Evolutionary conservation across 495 filamentous ascomycete genomes (phyloP).

Genomic region (Hypoxylon cercidicola): DNA sequence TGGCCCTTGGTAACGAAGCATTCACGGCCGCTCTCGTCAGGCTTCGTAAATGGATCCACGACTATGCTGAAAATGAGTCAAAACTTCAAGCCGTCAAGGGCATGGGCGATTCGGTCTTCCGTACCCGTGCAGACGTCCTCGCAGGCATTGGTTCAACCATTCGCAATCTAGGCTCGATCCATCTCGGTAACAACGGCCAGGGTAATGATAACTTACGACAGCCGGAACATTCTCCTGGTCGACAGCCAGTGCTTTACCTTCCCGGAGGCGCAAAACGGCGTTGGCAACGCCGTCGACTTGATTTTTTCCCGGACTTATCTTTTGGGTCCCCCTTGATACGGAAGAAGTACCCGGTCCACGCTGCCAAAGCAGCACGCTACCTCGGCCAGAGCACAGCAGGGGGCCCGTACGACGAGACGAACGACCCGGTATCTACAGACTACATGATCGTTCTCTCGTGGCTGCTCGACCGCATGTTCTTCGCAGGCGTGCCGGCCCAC

Average conservation of each 20-base stretch:
- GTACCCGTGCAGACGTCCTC: conserved; percentile 11
- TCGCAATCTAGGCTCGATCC: conserved; percentile 14
- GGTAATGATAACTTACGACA: conserved; percentile 11
- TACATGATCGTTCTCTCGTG: conserved; percentile 51
- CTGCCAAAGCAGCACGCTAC: conserved; percentile 15
- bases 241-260: conserved; percentile 1
- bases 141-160: conserved; percentile 8
- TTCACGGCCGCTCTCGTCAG: conserved; percentile 46
- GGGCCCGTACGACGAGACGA: conserved; percentile 48
- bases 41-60: conserved; percentile 32
- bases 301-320: conserved; percentile 10
- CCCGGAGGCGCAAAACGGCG: conserved; percentile 19
- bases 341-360: conserved; percentile 14
- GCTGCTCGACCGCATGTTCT: conserved; percentile 51
- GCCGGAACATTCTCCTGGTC: background rate
- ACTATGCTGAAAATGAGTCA: conserved; percentile 5
- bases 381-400: conserved; percentile 17
- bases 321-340: conserved; percentile 1
- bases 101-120: conserved; percentile 10
- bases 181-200: conserved; percentile 15
- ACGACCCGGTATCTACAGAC: conserved; percentile 42
- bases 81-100: conserved; percentile 4
- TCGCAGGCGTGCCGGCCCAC: conserved; percentile 52
- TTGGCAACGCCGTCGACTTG: conserved; percentile 22
- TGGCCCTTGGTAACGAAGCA: conserved; percentile 46